Conservation (phyloP, 441 rosid species). For the Isatis lusitanica region DNA sequence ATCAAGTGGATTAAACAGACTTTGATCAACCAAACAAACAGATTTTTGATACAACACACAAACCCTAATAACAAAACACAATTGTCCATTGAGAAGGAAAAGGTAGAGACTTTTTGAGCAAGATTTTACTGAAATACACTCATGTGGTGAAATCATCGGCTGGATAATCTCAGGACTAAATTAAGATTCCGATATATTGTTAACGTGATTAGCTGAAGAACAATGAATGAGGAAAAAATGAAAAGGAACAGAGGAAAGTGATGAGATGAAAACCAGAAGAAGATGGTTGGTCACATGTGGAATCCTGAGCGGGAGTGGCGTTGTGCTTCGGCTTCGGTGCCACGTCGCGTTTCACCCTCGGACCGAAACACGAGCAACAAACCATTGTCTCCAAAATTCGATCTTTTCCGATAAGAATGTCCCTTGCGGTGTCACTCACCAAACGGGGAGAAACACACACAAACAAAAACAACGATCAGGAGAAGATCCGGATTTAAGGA, state of each 20-base stretch:
- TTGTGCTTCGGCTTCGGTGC: background rate
- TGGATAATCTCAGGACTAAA: background rate
- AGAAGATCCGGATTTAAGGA: background rate
- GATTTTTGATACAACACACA: background rate
- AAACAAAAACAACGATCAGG: background rate
- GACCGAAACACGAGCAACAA: slow-evolving; percentile 64
- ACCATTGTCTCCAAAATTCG: slow-evolving; percentile 30
- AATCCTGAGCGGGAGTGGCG: background rate
- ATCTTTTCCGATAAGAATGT: background rate
- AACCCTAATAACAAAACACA: background rate
- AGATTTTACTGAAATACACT: background rate
- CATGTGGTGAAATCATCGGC: background rate
- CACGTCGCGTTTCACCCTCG: background rate
- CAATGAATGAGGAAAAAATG: background rate
- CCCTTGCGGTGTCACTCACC: background rate
- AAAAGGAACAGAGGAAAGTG: background rate
- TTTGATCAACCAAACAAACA: background rate
- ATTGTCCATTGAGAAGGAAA: background rate
- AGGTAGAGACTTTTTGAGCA: background rate
- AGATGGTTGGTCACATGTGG: background rate
- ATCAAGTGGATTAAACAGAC: background rate
- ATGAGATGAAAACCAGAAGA: slow-evolving; percentile 10
- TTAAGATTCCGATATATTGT: background rate
- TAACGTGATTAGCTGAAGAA: background rate
- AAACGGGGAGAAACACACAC: background rate